Evolutionary conservation across 805 yeast genomes (phyloP).

Genomic region (Cyberlindnera xishuangbannaensis): DNA sequence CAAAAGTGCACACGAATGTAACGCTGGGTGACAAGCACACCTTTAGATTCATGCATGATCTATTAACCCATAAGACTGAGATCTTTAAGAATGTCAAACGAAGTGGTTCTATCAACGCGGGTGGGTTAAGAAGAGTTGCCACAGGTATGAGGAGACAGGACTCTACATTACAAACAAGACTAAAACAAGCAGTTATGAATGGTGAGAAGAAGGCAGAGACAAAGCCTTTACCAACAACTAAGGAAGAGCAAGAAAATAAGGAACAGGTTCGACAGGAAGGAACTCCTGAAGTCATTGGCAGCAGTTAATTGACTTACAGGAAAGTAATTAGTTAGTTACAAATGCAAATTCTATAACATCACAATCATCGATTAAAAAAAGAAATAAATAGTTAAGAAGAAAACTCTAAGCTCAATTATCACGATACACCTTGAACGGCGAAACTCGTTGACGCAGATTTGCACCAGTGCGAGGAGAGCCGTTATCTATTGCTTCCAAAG

Average conservation of each 20-base stretch:
- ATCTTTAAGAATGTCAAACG: conserved; percentile 61
- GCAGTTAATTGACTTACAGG: no score
- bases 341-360: no score
- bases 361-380: no score
- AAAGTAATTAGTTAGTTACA: no score
- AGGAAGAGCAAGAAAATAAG: conserved; percentile 2
- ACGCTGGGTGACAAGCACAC: conserved; percentile 56
- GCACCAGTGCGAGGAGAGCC: no score
- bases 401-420: no score
- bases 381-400: no score
- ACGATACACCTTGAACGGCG: conserved; percentile 5
- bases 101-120: conserved; percentile 5
- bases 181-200: conserved; percentile 23
- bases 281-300: conserved; percentile 1
- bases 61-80: conserved; percentile 50
- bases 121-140: conserved; percentile 1
- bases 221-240: conserved; percentile 1
- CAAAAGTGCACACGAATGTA: conserved; percentile 38
- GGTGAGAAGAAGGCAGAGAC: conserved; percentile 11
- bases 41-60: conserved; percentile 51
- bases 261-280: background rate
- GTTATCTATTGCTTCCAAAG: conserved; percentile 3
- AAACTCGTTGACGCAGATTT: background rate
- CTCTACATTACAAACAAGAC: conserved; percentile 20
- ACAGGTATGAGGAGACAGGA: conserved; percentile 16